Percentiles rank a stretch among this genome's conserved stretches.
Conservation (phyloP, 352 stramenopile genomes). For the Elongisporangium anandrum region DNA sequence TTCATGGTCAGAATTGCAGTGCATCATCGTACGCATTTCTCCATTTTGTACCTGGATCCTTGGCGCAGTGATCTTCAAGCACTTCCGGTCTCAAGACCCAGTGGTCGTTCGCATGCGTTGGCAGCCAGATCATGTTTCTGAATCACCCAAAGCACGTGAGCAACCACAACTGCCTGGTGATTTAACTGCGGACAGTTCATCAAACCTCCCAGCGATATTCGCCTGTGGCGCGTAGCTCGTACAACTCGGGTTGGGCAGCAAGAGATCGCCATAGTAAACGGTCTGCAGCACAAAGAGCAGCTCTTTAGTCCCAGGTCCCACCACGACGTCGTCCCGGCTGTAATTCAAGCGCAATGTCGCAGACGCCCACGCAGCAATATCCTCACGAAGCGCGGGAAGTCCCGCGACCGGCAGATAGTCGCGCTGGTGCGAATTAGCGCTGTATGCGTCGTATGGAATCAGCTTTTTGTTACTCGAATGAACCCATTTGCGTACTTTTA, state of each 20-base stretch:
- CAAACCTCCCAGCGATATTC: constrained; percentile 75
- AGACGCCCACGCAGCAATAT: constrained; percentile 73
- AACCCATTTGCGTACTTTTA: constrained; percentile 12
- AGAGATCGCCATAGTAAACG: constrained; percentile 82
- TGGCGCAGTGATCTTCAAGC: constrained; percentile 72
- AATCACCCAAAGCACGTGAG: constrained; percentile 3
- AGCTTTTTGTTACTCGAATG: neutral
- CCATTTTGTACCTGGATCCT: constrained; percentile 56
- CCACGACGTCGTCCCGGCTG: constrained; percentile 73
- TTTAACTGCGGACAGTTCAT: neutral
- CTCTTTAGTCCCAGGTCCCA: constrained; percentile 87
- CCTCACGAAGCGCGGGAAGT: constrained; percentile 62
- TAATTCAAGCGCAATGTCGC: constrained; percentile 54
- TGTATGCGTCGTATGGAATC: constrained; percentile 9
- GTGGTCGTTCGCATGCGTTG: constrained; percentile 69
- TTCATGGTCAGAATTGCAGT: neutral
- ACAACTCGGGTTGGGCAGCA: constrained; percentile 83
- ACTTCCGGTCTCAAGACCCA: constrained; percentile 80
- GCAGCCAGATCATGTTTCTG: constrained; percentile 88
- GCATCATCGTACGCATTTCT: neutral
- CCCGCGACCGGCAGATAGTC: constrained; percentile 82
- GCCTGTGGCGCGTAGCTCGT: constrained; percentile 84
- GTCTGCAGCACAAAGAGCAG: constrained; percentile 87
- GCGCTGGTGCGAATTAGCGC: constrained; percentile 73
- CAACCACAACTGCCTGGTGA: neutral